Conservation (phyloP, 179 eudicot species). For the Drosera spatulata region DNA sequence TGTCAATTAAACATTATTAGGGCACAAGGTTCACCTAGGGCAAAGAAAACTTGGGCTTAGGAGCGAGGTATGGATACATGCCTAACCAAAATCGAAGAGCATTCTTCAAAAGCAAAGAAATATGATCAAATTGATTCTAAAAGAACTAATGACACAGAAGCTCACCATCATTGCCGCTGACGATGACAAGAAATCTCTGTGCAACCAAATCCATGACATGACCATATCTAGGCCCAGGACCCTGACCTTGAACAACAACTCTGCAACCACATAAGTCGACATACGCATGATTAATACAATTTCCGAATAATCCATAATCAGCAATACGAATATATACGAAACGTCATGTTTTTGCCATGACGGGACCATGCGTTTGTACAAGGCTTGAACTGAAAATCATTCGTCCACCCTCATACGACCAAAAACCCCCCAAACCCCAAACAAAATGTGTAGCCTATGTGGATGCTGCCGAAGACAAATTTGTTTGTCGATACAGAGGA, state of each 20-base stretch:
- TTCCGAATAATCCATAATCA: not conserved
- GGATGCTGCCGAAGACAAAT: not conserved
- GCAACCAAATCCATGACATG: slow-evolving; percentile 95
- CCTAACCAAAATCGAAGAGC: no score
- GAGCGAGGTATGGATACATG: no score
- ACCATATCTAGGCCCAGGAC: slow-evolving; percentile 95
- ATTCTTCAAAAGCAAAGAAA: not conserved
- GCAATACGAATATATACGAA: not conserved
- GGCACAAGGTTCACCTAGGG: no score
- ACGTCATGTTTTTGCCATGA: no score
- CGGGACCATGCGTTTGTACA: no score
- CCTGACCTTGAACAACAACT: slow-evolving; percentile 90
- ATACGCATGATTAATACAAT: not conserved
- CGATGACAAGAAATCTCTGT: slow-evolving; percentile 83
- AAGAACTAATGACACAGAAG: not conserved
- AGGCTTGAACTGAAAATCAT: no score
- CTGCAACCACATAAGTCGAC: slow-evolving; percentile 24
- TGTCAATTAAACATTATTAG: no score
- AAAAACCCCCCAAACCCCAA: no score
- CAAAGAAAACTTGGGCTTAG: no score
- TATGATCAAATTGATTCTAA: not conserved
- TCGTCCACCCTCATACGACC: no score
- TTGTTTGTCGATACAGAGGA: not conserved
- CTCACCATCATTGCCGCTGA: slow-evolving; percentile 97
- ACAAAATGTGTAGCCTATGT: not conserved